Evolutionary conservation across 2,329 filamentous ascomycete genomes (phyloP), one percentile per base, ranked within the genome.

Genomic region (Colletotrichum gloeosporioides): DNA sequence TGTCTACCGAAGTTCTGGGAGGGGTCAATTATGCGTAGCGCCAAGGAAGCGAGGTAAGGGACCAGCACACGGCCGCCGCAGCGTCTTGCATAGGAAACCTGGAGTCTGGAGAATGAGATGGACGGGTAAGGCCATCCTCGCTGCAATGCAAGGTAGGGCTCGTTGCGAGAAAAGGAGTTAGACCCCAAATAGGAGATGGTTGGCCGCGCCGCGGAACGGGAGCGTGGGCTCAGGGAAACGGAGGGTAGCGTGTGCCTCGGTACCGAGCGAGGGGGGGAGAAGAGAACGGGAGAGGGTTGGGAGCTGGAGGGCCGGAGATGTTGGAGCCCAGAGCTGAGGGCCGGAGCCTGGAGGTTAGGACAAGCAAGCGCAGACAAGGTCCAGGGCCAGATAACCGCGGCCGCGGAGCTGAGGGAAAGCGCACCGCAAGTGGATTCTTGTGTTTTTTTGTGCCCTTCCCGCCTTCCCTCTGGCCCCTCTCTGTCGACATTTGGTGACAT

Each of bases 91-190:
- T 69, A 74, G 71, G 29, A 68, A 74, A 74, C 65, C 64, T 69
- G 65, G 71, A 74, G 70, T 74, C 31, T 72, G 68, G 73, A 72
- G 63, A 75, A 66, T 61, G 53, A 27, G 63, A 75, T 71, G 68
- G 53, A 27, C 65, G 27, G 71, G 59, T 65, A 65, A 67, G 53
- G 68, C 27, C 57, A 44, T 64, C 44, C 16, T 49, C 62, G 57
- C 39, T 59, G 44, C 69, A 64, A 44, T 61, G 31, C 25, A 64
- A 55, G 73, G 71, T 64, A 69, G 22, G 36, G 68, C 57, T 63
- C 36, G 59, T 53, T 25, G 36, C 12, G 36, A 62, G 27, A 34
- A 71, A 76, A 74, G 74, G 70, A 74, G 65, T 74, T 73, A 53
- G 65, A 53, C 25, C 74, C 70, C 61, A 34, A 76, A 59, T 69